Percentiles rank a stretch among this genome's conserved stretches.
Conservation (phyloP, 169 alveolate species). For the Blepharisma undulans region DNA sequence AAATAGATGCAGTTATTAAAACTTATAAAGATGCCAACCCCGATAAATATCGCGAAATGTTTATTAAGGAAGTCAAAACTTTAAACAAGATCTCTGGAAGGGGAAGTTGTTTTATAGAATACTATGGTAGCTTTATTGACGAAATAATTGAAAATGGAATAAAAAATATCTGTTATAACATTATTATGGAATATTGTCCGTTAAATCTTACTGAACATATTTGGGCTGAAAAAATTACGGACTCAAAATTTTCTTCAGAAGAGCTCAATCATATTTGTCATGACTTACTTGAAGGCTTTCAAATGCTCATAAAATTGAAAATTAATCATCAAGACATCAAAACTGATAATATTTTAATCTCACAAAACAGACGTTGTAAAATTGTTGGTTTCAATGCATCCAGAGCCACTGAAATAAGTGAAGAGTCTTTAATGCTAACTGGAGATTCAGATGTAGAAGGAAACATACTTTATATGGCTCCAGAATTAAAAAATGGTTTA, state of each 20-base stretch:
- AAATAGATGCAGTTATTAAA: neutral
- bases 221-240: neutral
- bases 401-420: too few relatives aligned
- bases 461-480: too few relatives aligned
- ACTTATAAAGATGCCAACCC: neutral
- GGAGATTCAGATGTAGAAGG: too few relatives aligned
- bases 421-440: too few relatives aligned
- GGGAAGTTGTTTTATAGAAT: neutral
- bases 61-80: neutral
- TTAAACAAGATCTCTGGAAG: neutral
- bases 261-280: neutral
- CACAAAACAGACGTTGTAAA: too few relatives aligned
- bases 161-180: neutral
- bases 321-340: constrained; percentile 82
- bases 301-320: neutral
- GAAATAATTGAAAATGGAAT: neutral
- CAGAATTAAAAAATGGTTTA: too few relatives aligned
- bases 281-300: neutral
- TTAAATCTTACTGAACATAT: neutral
- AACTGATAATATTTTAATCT: constrained; percentile 82
- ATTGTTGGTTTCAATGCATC: too few relatives aligned
- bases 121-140: neutral
- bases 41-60: too few relatives aligned
- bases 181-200: neutral
- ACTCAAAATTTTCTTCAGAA: neutral